phyloP scores from a whole-genome alignment of 768 basidiomycete species.

The Sistotremastrum suecicum region DNA sequence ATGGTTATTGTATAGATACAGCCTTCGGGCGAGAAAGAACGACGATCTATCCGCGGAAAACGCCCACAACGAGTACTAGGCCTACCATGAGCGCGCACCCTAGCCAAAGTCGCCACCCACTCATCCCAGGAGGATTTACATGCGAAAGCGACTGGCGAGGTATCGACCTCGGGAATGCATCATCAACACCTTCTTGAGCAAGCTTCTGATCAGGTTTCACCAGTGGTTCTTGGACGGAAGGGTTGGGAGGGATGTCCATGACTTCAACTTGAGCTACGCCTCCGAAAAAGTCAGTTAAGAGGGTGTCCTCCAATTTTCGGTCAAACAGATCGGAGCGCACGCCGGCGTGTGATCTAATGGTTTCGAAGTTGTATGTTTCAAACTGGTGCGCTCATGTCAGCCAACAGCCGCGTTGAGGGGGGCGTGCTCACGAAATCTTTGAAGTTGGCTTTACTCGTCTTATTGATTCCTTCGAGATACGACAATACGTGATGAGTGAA shows the following conservation, averaged over 20 bases:
- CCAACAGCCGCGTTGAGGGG: background rate
- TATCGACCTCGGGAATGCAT: too few species aligned
- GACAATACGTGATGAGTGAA: constrained; percentile 88
- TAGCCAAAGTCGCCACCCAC: too few species aligned
- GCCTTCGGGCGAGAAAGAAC: too few species aligned
- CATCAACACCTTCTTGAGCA: too few species aligned
- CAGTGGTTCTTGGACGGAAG: too few species aligned
- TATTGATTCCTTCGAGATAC: constrained; percentile 86
- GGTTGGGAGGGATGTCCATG: constrained; percentile 3
- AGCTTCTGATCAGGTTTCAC: too few species aligned
- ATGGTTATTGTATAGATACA: too few species aligned
- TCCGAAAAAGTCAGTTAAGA: constrained; percentile 79
- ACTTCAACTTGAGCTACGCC: constrained; percentile 80
- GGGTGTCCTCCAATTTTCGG: constrained; percentile 30
- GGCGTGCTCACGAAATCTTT: constrained; percentile 53
- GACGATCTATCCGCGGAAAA: too few species aligned
- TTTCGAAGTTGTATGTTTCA: constrained; percentile 54
- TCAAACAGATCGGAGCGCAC: constrained; percentile 74
- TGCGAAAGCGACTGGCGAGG: too few species aligned
- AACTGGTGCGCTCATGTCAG: constrained; percentile 37
- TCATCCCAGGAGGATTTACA: too few species aligned
- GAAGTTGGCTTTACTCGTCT: constrained; percentile 71
- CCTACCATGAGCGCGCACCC: too few species aligned
- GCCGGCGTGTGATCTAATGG: constrained; percentile 79
- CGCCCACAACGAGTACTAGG: too few species aligned